Base-by-base conservation (phyloP, 805 yeast genomes). In the Priceomyces carsonii region DNA sequence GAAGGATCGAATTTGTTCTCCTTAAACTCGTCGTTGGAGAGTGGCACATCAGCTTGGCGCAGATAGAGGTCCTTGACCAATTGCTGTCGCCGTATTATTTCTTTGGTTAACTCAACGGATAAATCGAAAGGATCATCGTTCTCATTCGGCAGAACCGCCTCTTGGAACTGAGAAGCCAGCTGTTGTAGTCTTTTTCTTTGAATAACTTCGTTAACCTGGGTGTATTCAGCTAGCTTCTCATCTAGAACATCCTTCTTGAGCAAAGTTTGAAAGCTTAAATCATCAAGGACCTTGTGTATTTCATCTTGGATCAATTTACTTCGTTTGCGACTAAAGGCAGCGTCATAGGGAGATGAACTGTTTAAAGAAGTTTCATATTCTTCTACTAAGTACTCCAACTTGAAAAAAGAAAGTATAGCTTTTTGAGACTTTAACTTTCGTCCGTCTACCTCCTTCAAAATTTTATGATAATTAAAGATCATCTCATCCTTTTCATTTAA, bases 221-320 rank as follows among this genome's bases (percentile, higher is more conserved):
- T 29, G 32, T 41, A 52, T 15, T 35, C 34, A 10, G 12, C 10
- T n/a, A 40, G 18, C 5, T 26, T 43, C 32, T 40, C 35, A 6
- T 45, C 42, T 13, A 63, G 44, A 21, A 63, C 66, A 15, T 66
- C 61, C 36, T 51, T 48, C 33, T 57, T 48, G 29, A 57, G 59
- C 21, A 66, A 46, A 12, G 47, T 47, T 43, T 65, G 71, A 34
- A 54, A 68, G 5, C 59, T 50, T 35, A 67, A 50, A 40, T 68
- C 73, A 33, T 66, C 67, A n/a, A 58, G 39, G 27, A 68, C 48
- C 18, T 73, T 46, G 36, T 52, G 50, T 15, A 68, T 63, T 39
- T 68, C 73, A 13, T 63, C 73, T 42, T 68, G 73, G 14, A 68
- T 55, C 8, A 67, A 48, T 32, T 50, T 42, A 40, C 64, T 70